Percentiles rank a stretch among this genome's conserved stretches.
These are phyloP conservation scores for Euphorbia celastroides DNA, from an alignment of 441 rosid species.

Conservation along the genomic window DNA sequence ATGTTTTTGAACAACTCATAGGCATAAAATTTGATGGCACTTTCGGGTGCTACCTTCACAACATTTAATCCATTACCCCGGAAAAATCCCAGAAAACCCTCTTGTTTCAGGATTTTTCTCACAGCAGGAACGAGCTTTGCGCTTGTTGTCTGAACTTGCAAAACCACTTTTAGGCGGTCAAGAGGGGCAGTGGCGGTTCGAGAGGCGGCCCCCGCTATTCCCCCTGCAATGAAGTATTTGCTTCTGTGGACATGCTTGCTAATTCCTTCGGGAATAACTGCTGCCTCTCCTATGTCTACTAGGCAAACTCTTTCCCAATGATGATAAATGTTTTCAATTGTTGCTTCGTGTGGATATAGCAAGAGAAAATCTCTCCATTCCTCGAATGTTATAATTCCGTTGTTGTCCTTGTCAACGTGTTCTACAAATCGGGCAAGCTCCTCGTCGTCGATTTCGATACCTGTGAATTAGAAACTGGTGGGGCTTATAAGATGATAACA, in stretches of 20 bases:
- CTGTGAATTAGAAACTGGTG: conserved; percentile 62
- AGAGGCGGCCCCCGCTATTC: conserved; percentile 92
- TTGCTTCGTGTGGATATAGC: conserved; percentile 88
- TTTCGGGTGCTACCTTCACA: conserved; percentile 97
- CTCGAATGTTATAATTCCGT: conserved; percentile 90
- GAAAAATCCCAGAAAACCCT: conserved; percentile 71
- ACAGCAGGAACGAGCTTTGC: conserved; percentile 55
- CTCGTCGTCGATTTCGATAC: conserved; percentile 88
- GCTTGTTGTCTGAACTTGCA: conserved; percentile 78
- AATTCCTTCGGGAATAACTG: conserved; percentile 92
- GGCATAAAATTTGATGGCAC: conserved; percentile 86
- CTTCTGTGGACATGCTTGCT: conserved; percentile 72
- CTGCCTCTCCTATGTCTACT: conserved; percentile 93
- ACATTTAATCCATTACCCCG: conserved; percentile 94
- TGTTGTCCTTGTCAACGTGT: conserved; percentile 92
- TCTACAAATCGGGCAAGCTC: conserved; percentile 94
- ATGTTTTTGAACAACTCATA: conserved; percentile 73
- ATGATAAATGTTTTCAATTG: conserved; percentile 80
- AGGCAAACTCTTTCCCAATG: conserved; percentile 90
- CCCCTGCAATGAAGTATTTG: conserved; percentile 83
- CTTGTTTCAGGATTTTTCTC: conserved; percentile 67
- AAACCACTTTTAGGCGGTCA: conserved; percentile 75
- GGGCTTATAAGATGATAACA: conserved; percentile 62
- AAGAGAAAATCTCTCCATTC: conserved; percentile 99
- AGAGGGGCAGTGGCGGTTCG: conserved; percentile 98